Evolutionary conservation across 345 rosid species (phyloP).

Genomic region (Turritis glabra): DNA sequence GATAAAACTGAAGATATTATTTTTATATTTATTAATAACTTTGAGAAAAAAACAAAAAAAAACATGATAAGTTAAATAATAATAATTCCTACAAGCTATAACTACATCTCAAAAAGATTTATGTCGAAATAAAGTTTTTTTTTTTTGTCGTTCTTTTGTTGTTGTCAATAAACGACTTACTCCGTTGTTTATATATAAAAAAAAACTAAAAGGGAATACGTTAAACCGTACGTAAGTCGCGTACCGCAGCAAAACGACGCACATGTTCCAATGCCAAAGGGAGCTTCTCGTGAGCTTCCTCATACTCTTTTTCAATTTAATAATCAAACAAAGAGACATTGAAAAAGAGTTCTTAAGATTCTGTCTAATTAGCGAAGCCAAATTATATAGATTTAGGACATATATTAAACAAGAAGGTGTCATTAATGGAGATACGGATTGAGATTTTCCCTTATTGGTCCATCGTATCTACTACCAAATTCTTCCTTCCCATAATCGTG

Average conservation of each 20-base stretch:
- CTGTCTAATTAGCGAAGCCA: slow-evolving; percentile 5
- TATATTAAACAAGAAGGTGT: background rate
- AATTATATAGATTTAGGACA: slow-evolving; percentile 23
- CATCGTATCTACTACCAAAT: slow-evolving; percentile 58
- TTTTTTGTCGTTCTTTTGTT: no score
- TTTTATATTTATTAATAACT: no score
- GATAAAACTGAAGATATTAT: no score
- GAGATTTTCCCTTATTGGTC: slow-evolving; percentile 46
- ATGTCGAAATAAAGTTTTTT: background rate
- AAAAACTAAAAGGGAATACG: background rate
- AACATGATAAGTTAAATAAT: no score
- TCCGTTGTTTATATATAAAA: background rate
- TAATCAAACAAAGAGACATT: background rate
- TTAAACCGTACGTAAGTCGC: slow-evolving; percentile 19
- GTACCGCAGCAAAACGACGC: slow-evolving; percentile 23
- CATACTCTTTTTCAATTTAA: slow-evolving; percentile 2
- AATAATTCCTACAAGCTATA: no score
- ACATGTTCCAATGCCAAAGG: slow-evolving; percentile 37
- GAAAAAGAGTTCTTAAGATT: background rate
- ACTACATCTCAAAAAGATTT: background rate
- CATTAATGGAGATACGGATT: slow-evolving; percentile 37
- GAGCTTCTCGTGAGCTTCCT: slow-evolving; percentile 50
- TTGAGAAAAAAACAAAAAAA: no score
- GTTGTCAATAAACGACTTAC: no score
- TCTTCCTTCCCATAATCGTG: background rate